Percentiles rank a stretch among this genome's conserved stretches.
Evolutionary conservation across 2,329 filamentous ascomycete species (phyloP).

Genomic region (Alternaria sp.): DNA sequence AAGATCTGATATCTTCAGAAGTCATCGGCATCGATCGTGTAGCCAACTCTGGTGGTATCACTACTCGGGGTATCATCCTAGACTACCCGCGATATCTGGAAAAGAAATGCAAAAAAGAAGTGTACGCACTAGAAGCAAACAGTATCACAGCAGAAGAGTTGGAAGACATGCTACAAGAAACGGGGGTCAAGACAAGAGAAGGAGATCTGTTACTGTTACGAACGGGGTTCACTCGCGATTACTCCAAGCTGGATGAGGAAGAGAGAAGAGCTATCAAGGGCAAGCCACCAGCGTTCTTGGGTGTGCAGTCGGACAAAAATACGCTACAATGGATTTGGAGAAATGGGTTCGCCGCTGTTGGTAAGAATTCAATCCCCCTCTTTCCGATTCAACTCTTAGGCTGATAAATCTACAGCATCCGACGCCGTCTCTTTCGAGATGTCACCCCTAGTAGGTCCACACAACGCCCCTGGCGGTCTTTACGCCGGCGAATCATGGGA

Average conservation of each 20-base stretch:
- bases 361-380: slow-evolving; percentile 4
- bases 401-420: slow-evolving; percentile 38
- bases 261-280: slow-evolving; percentile 40
- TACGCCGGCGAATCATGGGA: slow-evolving; percentile 49
- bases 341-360: slow-evolving; percentile 56
- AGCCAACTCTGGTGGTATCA: slow-evolving; percentile 43
- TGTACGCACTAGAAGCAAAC: slow-evolving; percentile 36
- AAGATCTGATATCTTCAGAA: slow-evolving; percentile 49
- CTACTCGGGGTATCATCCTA: slow-evolving; percentile 41
- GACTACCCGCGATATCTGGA: slow-evolving; percentile 45
- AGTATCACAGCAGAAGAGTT: slow-evolving; percentile 34
- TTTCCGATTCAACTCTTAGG: not conserved
- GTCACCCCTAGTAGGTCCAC: slow-evolving; percentile 49
- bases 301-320: slow-evolving; percentile 51
- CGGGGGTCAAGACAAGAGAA: slow-evolving; percentile 46
- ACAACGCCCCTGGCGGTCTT: slow-evolving; percentile 43
- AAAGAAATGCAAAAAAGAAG: slow-evolving; percentile 27
- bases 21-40: slow-evolving; percentile 56
- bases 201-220: slow-evolving; percentile 44
- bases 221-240: slow-evolving; percentile 50
- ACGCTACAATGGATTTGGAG: slow-evolving; percentile 59
- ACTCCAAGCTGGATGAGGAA: slow-evolving; percentile 38
- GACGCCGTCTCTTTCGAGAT: slow-evolving; percentile 57
- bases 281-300: slow-evolving; percentile 49
- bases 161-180: slow-evolving; percentile 47